Conservation (phyloP, 2,329 filamentous ascomycete species). For the Claviceps sp. region DNA sequence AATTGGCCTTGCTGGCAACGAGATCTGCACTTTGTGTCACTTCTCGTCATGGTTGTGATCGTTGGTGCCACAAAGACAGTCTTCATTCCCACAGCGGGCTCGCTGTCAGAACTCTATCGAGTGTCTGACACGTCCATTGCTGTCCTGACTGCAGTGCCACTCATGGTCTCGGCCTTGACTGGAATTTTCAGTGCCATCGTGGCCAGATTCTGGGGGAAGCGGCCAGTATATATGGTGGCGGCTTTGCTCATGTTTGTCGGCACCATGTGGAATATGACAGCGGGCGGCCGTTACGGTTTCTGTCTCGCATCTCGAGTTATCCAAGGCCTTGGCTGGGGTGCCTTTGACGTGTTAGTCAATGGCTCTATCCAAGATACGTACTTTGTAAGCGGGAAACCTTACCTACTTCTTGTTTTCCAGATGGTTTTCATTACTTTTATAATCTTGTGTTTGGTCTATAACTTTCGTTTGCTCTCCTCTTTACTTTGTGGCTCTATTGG, state of each 20-base stretch:
- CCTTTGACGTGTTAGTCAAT: constrained; percentile 40
- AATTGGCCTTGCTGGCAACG: constrained; percentile 45
- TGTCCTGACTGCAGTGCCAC: constrained; percentile 37
- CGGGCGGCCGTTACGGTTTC: constrained; percentile 26
- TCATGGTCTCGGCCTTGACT: constrained; percentile 34
- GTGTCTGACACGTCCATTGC: constrained; percentile 34
- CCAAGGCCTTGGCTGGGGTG: constrained; percentile 45
- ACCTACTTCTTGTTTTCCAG: neutral
- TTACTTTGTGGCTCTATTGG: too few species aligned
- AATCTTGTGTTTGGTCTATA: too few species aligned
- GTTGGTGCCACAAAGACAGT: constrained; percentile 40
- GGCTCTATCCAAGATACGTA: constrained; percentile 43
- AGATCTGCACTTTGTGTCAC: constrained; percentile 30
- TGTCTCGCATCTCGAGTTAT: constrained; percentile 39
- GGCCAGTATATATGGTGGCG: constrained; percentile 37
- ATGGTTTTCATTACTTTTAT: neutral
- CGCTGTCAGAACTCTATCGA: constrained; percentile 27
- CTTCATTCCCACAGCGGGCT: constrained; percentile 33
- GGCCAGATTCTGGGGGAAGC: constrained; percentile 36
- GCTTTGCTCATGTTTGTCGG: constrained; percentile 33
- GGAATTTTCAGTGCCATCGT: constrained; percentile 29
- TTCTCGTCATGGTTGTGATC: constrained; percentile 33
- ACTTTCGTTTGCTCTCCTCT: too few species aligned
- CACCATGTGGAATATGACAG: constrained; percentile 35
- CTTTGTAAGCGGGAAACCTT: constrained; percentile 29